These are phyloP conservation scores for Fusarium praegraminearum DNA, from an alignment of 2,329 filamentous ascomycete species.

Conservation along the genomic window DNA sequence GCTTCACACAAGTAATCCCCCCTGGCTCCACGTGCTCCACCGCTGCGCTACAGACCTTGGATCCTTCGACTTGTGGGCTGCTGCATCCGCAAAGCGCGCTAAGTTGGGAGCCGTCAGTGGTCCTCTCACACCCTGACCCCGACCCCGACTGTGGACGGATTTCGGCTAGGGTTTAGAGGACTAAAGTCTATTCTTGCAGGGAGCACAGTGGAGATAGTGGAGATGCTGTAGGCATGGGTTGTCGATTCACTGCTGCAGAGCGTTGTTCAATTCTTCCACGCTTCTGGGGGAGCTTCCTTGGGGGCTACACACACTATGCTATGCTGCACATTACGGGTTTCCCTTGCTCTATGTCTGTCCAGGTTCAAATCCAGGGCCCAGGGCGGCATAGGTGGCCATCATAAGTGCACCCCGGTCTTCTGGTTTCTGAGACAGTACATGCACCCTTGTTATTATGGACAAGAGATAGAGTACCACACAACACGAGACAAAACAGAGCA, in stretches of 20 bases:
- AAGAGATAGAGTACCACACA: slow-evolving; percentile 9
- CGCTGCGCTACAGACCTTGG: slow-evolving; percentile 14
- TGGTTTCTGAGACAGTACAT: slow-evolving; percentile 24
- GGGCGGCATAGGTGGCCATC: slow-evolving; percentile 6
- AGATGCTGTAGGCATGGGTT: slow-evolving; percentile 14
- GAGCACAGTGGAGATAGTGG: slow-evolving; percentile 18
- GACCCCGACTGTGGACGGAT: slow-evolving; percentile 39
- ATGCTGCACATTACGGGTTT: slow-evolving; percentile 7
- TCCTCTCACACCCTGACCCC: slow-evolving; percentile 15
- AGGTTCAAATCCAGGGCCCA: slow-evolving; percentile 10
- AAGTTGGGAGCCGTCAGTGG: slow-evolving; percentile 22
- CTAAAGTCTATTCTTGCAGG: slow-evolving; percentile 45
- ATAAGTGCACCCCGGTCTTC: slow-evolving; percentile 19
- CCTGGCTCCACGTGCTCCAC: slow-evolving; percentile 41
- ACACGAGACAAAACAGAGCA: slow-evolving; percentile 5
- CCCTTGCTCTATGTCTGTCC: slow-evolving; percentile 1
- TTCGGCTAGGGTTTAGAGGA: slow-evolving; percentile 41
- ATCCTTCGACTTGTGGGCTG: slow-evolving; percentile 11
- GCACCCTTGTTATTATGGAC: slow-evolving; percentile 12
- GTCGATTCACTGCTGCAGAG: slow-evolving; percentile 29
- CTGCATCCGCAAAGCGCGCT: slow-evolving; percentile 22
- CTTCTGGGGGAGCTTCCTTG: slow-evolving; percentile 31
- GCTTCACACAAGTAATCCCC: slow-evolving; percentile 19
- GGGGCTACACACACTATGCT: slow-evolving; percentile 5
- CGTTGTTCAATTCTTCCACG: slow-evolving; percentile 21